Evolutionary conservation across 768 basidiomycete species (phyloP), one percentile per base, ranked within the genome.

Genomic region (Leccinellum rugosiceps): DNA sequence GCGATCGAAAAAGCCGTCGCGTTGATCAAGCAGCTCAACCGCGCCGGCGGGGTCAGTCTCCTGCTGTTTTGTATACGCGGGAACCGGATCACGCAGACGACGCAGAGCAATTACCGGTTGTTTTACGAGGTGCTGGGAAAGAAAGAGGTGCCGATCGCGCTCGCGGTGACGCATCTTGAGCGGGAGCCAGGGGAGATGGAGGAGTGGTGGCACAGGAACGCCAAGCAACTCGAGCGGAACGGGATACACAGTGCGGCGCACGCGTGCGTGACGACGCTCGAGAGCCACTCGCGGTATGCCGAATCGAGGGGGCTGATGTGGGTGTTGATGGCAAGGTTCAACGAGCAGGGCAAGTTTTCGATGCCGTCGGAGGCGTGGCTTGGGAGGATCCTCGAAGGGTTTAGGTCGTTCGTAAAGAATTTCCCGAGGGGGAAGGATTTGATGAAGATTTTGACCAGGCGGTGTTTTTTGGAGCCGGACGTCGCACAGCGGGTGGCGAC

Each of bases 101-200:
- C 61, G 1, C 66, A 68, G 48, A 65, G 65, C 60, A 66, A 66
- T 44, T 68, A 68, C 11, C 31, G 63, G 2, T 45, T 68, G 43
- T 67, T 67, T 21, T 67, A 67, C 53, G 66, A 67, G 14, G 55
- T 67, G 3, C 57, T 74, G 0, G 70, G 72, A 17, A 65, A 71
- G 38, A 62, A 68, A 14, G 57, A 70, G 15, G 78, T 79, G 7
- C 77, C 78, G 0, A 69, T 74, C 21, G 67, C 75, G 9, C 56
- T 79, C 7, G 75, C 71, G 1, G 65, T 79, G 30, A 78, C 75
- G 0, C 75, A 78, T 25, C 66, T 79, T 21, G 77, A 77, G 58
- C 53, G 69, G 19, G 67, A 74, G 0, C 38, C 8, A 21, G 21
- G 17, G 2, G 56, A 65, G 30, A 74, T 74, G 72, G 74, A 74